These are phyloP conservation scores for Aspergillus sergii DNA, from an alignment of 2,329 filamentous ascomycete genomes.

Conservation along the genomic window DNA sequence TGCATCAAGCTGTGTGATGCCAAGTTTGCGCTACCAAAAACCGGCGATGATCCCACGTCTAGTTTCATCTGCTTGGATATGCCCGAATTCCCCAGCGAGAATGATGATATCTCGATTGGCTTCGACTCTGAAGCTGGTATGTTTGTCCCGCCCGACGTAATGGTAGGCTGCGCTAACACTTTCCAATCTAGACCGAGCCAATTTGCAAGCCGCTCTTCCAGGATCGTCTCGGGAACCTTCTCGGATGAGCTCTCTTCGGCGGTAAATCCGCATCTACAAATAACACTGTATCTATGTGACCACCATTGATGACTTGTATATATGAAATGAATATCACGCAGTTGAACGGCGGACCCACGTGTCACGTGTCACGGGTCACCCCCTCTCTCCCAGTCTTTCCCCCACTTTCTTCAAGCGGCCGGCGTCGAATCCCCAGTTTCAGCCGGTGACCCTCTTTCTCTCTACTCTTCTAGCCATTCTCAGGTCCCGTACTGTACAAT, in stretches of 20 bases:
- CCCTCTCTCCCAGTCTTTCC: not conserved
- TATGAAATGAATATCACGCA: slow-evolving; percentile 5
- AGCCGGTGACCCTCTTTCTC: slow-evolving; percentile 1
- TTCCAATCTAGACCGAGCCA: slow-evolving; percentile 35
- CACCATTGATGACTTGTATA: slow-evolving; percentile 4
- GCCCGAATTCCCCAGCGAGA: slow-evolving; percentile 86
- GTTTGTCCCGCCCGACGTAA: slow-evolving; percentile 34
- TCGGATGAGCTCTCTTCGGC: slow-evolving; percentile 44
- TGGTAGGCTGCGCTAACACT: not conserved
- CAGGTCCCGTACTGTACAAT: slow-evolving; percentile 23
- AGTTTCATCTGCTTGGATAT: slow-evolving; percentile 83
- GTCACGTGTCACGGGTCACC: slow-evolving; percentile 7
- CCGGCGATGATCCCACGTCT: slow-evolving; percentile 56
- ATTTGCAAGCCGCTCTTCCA: slow-evolving; percentile 42
- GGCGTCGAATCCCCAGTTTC: not conserved
- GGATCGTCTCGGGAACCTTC: slow-evolving; percentile 42
- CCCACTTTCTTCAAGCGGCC: not conserved
- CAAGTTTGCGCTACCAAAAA: slow-evolving; percentile 80
- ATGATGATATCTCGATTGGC: slow-evolving; percentile 84
- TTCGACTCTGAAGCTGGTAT: slow-evolving; percentile 79
- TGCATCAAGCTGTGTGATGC: slow-evolving; percentile 82
- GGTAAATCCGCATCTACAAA: slow-evolving; percentile 26
- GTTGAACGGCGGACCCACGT: slow-evolving; percentile 2
- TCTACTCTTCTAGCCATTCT: slow-evolving; percentile 18
- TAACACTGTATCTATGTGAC: not conserved